Percentiles rank a stretch among this genome's conserved stretches.
These are phyloP conservation scores for Apiospora koreana DNA, from an alignment of 2,329 filamentous ascomycete species.

Conservation along the genomic window DNA sequence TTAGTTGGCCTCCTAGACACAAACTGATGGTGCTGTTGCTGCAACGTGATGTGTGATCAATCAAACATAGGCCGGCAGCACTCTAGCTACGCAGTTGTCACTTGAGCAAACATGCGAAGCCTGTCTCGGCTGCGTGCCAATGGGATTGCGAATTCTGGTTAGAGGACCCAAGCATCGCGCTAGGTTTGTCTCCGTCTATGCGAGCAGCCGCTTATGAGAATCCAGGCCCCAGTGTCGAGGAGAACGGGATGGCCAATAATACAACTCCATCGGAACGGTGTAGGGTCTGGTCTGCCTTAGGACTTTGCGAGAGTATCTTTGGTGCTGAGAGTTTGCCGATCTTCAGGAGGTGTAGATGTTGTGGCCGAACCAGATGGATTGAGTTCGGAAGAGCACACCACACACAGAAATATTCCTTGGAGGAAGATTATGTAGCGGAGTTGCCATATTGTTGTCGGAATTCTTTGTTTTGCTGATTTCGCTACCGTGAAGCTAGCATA, in stretches of 20 bases:
- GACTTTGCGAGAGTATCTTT: not conserved
- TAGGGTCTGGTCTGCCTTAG: not conserved
- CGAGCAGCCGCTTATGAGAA: slow-evolving; percentile 18
- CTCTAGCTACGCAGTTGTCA: not conserved
- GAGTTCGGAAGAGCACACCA: slow-evolving; percentile 23
- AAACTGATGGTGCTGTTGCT: not conserved
- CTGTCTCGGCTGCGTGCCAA: slow-evolving; percentile 3
- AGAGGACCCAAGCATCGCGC: slow-evolving; percentile 6
- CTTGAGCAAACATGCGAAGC: slow-evolving; percentile 10
- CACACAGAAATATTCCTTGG: slow-evolving; percentile 39
- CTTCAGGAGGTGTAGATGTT: slow-evolving; percentile 20
- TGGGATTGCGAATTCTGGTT: slow-evolving; percentile 9
- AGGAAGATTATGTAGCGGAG: slow-evolving; percentile 43
- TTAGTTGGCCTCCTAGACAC: not conserved
- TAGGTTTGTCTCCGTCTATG: slow-evolving; percentile 20
- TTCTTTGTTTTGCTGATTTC: slow-evolving; percentile 50
- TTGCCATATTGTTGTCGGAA: slow-evolving; percentile 48
- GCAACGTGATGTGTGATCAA: slow-evolving; percentile 4
- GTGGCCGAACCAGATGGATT: slow-evolving; percentile 8
- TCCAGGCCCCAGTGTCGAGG: not conserved
- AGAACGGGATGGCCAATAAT: not conserved
- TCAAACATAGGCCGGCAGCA: not conserved
- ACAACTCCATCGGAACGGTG: not conserved
- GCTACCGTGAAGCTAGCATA: slow-evolving; percentile 79
- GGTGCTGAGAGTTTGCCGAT: not conserved